Percentiles rank a stretch among this genome's conserved stretches.
These are phyloP conservation scores for Lupinus albus DNA, from an alignment of 306 rosid species.

Conservation along the genomic window DNA sequence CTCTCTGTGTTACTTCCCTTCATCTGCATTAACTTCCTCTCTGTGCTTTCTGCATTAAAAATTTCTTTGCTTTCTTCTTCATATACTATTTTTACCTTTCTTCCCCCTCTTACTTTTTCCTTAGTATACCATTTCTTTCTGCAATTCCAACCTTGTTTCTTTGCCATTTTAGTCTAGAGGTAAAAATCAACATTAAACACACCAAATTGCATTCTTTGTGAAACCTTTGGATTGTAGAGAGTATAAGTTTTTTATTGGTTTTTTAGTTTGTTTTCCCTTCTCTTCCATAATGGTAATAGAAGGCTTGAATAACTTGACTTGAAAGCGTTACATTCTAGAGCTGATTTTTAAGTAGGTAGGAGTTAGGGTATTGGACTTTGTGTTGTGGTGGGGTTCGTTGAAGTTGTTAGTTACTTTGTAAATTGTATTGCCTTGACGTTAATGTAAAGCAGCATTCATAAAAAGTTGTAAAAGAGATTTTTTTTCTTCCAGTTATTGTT, in stretches of 20 bases:
- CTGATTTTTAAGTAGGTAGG: background rate
- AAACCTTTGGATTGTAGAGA: background rate
- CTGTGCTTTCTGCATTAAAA: background rate
- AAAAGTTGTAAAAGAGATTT: background rate
- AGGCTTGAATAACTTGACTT: conserved; percentile 8
- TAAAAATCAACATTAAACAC: background rate
- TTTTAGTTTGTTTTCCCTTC: background rate
- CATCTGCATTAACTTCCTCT: conserved; percentile 24
- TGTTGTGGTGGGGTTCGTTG: background rate
- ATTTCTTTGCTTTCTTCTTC: background rate
- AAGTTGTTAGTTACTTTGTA: conserved; percentile 17
- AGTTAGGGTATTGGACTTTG: conserved; percentile 34
- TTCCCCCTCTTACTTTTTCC: conserved; percentile 10
- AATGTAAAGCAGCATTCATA: background rate
- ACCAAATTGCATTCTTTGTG: background rate
- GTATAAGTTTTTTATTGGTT: background rate
- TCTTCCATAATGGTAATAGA: conserved; percentile 2
- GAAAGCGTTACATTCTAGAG: conserved; percentile 32
- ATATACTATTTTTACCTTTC: background rate
- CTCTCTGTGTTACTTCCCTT: conserved; percentile 33
- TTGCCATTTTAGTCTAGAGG: conserved; percentile 27
- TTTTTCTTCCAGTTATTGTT: background rate
- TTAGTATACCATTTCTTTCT: conserved; percentile 15
- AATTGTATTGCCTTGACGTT: conserved; percentile 8
- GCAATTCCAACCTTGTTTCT: conserved; percentile 37